A percentile compares a stretch with the other conserved stretches of the same genome.
Conservation (phyloP, 805 yeast species). For the Cephaloascus fragrans region DNA sequence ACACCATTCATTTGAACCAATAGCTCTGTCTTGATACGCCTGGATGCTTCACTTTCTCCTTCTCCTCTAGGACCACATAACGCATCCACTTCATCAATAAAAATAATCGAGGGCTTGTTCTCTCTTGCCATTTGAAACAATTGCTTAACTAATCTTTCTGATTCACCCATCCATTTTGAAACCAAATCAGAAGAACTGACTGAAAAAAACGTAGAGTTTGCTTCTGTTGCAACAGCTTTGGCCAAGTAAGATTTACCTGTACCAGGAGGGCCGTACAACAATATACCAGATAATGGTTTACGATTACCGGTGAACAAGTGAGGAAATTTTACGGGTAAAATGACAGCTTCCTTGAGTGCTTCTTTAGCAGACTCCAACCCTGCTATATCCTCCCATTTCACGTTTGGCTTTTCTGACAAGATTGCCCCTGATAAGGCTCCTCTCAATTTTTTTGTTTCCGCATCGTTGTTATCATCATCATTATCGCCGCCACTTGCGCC, state of each 20-base stretch:
- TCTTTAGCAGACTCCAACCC: constrained; percentile 94
- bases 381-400: constrained; percentile 91
- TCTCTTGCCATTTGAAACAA: constrained; percentile 94
- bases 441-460: constrained; percentile 80
- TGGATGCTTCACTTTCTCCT: constrained; percentile 92
- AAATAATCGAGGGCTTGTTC: constrained; percentile 89
- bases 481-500: constrained; percentile 30
- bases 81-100: constrained; percentile 97
- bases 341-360: constrained; percentile 94
- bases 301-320: constrained; percentile 92
- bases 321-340: constrained; percentile 91
- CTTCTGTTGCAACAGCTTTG: constrained; percentile 97
- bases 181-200: constrained; percentile 95
- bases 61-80: constrained; percentile 97
- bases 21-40: constrained; percentile 92
- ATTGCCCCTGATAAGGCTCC: constrained; percentile 91
- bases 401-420: constrained; percentile 84
- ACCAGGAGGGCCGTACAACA: constrained; percentile 91
- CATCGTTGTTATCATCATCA: constrained; percentile 58
- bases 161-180: constrained; percentile 99
- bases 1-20: constrained; percentile 99
- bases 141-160: constrained; percentile 92
- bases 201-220: constrained; percentile 92
- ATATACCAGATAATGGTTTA: constrained; percentile 84
- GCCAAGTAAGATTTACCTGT: constrained; percentile 97